Percentiles rank a stretch among this genome's conserved stretches.
Conservation (phyloP, 2,329 filamentous ascomycete genomes). For the Niveomyces coronatus region DNA sequence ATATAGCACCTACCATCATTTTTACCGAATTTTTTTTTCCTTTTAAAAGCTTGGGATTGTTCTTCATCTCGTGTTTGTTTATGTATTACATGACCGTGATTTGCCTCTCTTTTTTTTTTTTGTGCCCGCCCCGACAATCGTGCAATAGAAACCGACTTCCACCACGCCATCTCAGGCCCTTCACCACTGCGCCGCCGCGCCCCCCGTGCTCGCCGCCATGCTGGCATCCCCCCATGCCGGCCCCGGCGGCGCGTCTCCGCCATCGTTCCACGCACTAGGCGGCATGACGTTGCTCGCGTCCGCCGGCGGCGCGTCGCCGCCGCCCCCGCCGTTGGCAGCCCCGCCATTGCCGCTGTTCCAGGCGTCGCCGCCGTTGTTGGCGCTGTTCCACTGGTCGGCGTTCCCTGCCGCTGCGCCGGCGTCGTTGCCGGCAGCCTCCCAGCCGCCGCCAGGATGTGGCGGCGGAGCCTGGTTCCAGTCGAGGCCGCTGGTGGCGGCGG, state of each 20-base stretch:
- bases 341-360: slow-evolving; percentile 10
- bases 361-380: neutral
- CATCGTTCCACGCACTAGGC: slow-evolving; percentile 11
- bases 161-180: neutral
- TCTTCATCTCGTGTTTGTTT: no score
- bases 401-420: neutral
- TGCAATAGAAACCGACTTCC: no score
- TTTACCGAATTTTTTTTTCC: no score
- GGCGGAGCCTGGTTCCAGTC: no score
- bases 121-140: no score
- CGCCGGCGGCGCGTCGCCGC: neutral
- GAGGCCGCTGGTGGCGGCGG: slow-evolving; percentile 8
- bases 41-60: no score
- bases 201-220: slow-evolving; percentile 22
- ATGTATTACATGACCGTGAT: neutral
- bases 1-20: no score
- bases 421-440: neutral
- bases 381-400: slow-evolving; percentile 1
- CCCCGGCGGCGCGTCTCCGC: slow-evolving; percentile 1
- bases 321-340: slow-evolving; percentile 5
- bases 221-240: slow-evolving; percentile 21
- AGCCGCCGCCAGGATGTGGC: neutral
- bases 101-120: neutral
- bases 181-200: slow-evolving; percentile 15
- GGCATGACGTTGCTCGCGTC: slow-evolving; percentile 21